Conservation (phyloP, 2,329 filamentous ascomycete genomes). For the Paracamarosporium sp. region DNA sequence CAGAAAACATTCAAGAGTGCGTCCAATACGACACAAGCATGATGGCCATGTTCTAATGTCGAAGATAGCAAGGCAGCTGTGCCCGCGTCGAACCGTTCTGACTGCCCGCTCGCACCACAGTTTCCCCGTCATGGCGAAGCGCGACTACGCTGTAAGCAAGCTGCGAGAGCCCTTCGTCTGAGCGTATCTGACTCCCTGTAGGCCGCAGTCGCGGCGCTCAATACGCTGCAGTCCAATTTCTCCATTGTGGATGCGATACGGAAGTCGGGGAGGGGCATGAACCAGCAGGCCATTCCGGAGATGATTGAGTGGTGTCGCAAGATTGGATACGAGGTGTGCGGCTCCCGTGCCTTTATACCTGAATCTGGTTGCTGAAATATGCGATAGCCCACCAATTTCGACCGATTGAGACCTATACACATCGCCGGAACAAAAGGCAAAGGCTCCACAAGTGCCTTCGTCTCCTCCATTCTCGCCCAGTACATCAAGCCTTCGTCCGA, state of each 20-base stretch:
- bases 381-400: conserved; percentile 65
- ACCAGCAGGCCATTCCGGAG: conserved; percentile 78
- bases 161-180: neutral
- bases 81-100: conserved; percentile 16
- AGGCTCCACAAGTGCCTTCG: conserved; percentile 84
- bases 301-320: conserved; percentile 79
- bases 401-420: conserved; percentile 72
- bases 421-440: conserved; percentile 96
- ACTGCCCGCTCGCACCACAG: conserved; percentile 24
- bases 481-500: conserved; percentile 55
- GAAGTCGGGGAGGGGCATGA: conserved; percentile 75
- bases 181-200: conserved; percentile 42
- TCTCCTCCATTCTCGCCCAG: conserved; percentile 77
- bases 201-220: conserved; percentile 76
- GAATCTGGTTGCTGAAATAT: conserved; percentile 12
- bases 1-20: conserved; percentile 9
- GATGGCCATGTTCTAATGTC: conserved; percentile 38
- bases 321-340: conserved; percentile 75
- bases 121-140: conserved; percentile 33
- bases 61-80: conserved; percentile 27
- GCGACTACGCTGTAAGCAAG: conserved; percentile 45
- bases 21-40: neutral
- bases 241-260: conserved; percentile 77
- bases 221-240: conserved; percentile 80
- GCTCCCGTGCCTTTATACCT: conserved; percentile 18